Base-by-base conservation (phyloP, 2,329 filamentous ascomycete species). In the Colletotrichum sojae region DNA sequence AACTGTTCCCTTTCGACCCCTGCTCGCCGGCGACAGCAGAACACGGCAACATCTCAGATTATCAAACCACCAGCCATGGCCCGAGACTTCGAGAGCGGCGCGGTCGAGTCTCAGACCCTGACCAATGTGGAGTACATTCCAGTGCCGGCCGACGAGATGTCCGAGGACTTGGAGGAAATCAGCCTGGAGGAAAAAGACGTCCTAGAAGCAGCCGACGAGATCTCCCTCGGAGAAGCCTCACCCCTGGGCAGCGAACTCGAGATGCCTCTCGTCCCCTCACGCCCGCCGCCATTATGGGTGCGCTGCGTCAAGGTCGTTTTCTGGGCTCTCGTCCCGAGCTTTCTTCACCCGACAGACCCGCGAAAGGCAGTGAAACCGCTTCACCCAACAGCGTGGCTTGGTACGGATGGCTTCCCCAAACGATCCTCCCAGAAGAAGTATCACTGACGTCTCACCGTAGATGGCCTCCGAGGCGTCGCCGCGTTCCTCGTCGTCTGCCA, bases 391-490 rank as follows among this genome's bases (percentile, higher is more conserved):
- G 49, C 59, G 22, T 63, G 51, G 49, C 59, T 63, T n/a, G 59
- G 59, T 63, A 62, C n/a, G 25, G 8, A 5, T 39, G 31, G 8
- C 27, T 3, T 36, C 13, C 5, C 18, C 31, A 5, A 16, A 16
- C 22, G 4, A 12, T 10, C 13, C 16, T 9, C 1, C 5, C 49
- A n/a, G 15, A 31, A 13, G 6, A 53, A 13, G 49, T 27, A 2
- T 53, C 12, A 31, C 56, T 57, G 15, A 61, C 36, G 40, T 22
- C 16, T 18, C 27, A 9, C 10, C 20, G 10, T 16, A 69, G 90
- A 92, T 72, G 90, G 90, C 15, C 80, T 92, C 15, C 82, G 91
- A 74, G 90, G 91, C 4, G 91, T 92, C 70, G 90, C 90, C 5
- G 89, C 90, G 3, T 83, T 92, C 36, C 76, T 92, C 31, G 90